Evolutionary conservation across 371 early-diverging fungal genomes (phyloP).

Genomic region (Thermomucor indicae-seudaticae): DNA sequence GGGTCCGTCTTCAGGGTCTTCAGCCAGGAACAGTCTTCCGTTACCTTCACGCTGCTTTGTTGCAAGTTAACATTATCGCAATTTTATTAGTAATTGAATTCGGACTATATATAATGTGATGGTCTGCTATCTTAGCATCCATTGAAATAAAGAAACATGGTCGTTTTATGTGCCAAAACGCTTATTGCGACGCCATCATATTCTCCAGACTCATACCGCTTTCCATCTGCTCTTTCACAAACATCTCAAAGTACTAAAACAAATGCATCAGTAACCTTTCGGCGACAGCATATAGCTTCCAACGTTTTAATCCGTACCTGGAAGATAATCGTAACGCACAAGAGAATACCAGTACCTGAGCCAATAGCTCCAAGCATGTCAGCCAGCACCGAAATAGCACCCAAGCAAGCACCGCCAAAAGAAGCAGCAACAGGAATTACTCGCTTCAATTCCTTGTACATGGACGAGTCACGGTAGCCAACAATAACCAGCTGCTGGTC

Average conservation of each 20-base stretch:
- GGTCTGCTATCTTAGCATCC: too few relatives aligned
- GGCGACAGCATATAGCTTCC: too few relatives aligned
- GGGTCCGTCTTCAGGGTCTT: too few relatives aligned
- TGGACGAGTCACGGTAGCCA: slow-evolving; percentile 92
- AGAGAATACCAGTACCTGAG: slow-evolving; percentile 98
- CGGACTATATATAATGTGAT: too few relatives aligned
- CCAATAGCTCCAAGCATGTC: slow-evolving; percentile 96
- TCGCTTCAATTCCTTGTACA: slow-evolving; percentile 98
- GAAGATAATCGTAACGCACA: slow-evolving; percentile 99
- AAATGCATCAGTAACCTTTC: slow-evolving; percentile 4
- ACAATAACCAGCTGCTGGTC: slow-evolving; percentile 98
- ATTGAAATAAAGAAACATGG: too few relatives aligned
- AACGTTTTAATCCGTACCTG: slow-evolving; percentile 44
- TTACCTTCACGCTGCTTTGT: too few relatives aligned
- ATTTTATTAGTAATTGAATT: too few relatives aligned
- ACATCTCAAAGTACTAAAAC: slow-evolving; percentile 90
- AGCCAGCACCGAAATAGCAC: slow-evolving; percentile 90
- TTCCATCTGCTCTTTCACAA: slow-evolving; percentile 93
- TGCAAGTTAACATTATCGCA: too few relatives aligned
- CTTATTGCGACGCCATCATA: slow-evolving; percentile 27
- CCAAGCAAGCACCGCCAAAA: slow-evolving; percentile 97
- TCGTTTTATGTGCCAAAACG: too few relatives aligned
- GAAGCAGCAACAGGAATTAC: slow-evolving; percentile 97
- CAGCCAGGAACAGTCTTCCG: too few relatives aligned
- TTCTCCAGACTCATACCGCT: slow-evolving; percentile 54